Conservation (phyloP, 78 protist genomes). For the Dictyostelium capitatum region DNA sequence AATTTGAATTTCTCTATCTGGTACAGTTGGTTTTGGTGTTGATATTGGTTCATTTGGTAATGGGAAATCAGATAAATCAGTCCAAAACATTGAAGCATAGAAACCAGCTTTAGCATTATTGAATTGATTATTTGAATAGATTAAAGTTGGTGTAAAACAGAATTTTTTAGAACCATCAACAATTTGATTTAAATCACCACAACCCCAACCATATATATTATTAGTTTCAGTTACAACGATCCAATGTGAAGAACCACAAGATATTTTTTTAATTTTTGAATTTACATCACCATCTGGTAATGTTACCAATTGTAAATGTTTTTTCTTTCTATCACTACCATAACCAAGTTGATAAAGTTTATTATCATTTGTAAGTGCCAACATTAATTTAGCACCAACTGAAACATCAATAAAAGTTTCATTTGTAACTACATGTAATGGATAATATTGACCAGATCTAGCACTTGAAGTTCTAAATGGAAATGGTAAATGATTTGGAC, state of each 20-base stretch:
- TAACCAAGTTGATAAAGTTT: conserved; percentile 26
- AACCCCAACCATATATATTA: conserved; percentile 29
- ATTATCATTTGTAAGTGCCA: not conserved
- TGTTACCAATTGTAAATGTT: not conserved
- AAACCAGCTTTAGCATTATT: conserved; percentile 18
- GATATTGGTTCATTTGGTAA: not conserved
- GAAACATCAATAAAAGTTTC: not conserved
- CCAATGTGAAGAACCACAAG: conserved; percentile 25
- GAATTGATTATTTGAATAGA: not conserved
- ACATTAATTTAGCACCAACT: conserved; percentile 2
- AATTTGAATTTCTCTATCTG: too few relatives aligned
- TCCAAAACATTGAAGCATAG: conserved; percentile 21
- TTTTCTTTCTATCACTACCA: not conserved
- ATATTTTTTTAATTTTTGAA: not conserved
- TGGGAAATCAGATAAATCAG: conserved; percentile 7
- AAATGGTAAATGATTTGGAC: not conserved
- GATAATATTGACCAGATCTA: not conserved
- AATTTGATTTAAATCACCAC: conserved; percentile 8
- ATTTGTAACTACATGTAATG: not conserved
- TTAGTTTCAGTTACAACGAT: not conserved
- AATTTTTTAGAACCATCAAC: not conserved
- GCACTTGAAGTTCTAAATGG: not conserved
- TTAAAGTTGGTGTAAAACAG: not conserved
- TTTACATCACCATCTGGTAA: not conserved
- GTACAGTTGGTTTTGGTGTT: not conserved